Conservation (phyloP, 345 rosid species). For the Atalantia buxifolia region DNA sequence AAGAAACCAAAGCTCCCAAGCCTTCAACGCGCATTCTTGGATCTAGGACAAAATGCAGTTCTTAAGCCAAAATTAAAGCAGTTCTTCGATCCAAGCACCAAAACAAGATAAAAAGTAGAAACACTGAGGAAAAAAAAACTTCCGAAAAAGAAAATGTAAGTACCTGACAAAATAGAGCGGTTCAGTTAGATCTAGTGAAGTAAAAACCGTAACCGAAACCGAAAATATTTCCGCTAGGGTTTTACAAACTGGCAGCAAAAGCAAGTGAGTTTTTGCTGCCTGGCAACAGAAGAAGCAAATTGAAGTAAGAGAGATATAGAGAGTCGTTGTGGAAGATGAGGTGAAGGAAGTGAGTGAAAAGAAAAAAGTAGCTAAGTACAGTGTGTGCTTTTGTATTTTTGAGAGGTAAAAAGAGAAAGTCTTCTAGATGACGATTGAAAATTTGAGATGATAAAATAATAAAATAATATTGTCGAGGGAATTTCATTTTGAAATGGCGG, state of each 20-base stretch:
- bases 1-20: background rate
- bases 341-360: background rate
- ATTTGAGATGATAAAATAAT: background rate
- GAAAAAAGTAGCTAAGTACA: background rate
- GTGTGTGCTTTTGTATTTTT: background rate
- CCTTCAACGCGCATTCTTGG: conserved; percentile 3
- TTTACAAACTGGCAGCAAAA: conserved; percentile 1
- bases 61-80: background rate
- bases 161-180: conserved; percentile 6
- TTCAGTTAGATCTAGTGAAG: conserved; percentile 22
- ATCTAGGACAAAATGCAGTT: conserved; percentile 29
- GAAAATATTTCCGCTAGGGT: conserved; percentile 1
- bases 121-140: background rate
- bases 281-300: conserved; percentile 1
- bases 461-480: background rate
- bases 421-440: conserved; percentile 1
- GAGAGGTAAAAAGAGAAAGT: background rate
- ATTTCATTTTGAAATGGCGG: conserved; percentile 7
- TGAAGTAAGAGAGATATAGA: background rate
- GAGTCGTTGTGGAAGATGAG: background rate
- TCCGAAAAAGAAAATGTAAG: background rate
- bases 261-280: background rate
- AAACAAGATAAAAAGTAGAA: background rate
- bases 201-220: conserved; percentile 5
- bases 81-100: conserved; percentile 8